Percentiles rank a stretch among this genome's conserved stretches.
Conservation (phyloP, 2,329 filamentous ascomycete species). For the Botrytis fabae region DNA sequence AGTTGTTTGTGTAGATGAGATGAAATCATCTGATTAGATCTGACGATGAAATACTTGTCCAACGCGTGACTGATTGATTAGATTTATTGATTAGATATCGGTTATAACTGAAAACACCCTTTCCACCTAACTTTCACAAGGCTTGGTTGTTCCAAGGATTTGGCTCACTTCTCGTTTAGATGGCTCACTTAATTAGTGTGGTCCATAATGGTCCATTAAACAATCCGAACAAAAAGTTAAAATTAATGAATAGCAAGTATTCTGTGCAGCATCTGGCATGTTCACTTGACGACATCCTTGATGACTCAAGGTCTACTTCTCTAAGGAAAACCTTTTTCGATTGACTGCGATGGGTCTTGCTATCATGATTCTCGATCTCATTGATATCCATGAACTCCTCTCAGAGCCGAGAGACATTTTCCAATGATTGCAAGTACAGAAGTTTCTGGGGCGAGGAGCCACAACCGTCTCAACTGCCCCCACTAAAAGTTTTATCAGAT, state of each 20-base stretch:
- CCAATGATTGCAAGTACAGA: neutral
- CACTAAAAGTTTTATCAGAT: constrained; percentile 14
- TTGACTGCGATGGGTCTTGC: neutral
- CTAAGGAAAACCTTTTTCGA: no score
- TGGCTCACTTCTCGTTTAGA: neutral
- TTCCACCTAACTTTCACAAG: neutral
- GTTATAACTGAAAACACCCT: neutral
- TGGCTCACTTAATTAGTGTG: neutral
- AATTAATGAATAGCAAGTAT: neutral
- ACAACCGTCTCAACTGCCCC: neutral
- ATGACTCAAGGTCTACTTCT: neutral
- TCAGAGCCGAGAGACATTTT: neutral
- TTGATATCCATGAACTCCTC: neutral
- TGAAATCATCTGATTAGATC: neutral
- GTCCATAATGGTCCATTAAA: neutral
- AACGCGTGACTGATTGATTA: neutral
- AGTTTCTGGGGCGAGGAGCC: neutral
- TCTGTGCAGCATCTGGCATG: neutral
- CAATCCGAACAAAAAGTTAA: neutral
- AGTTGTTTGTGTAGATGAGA: neutral
- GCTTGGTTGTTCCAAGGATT: neutral
- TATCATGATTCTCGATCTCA: neutral
- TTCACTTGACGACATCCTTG: neutral
- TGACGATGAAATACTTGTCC: neutral
- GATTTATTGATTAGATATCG: neutral